These are phyloP conservation scores for Hericium coralloides DNA, from an alignment of 768 basidiomycete genomes.

Conservation along the genomic window DNA sequence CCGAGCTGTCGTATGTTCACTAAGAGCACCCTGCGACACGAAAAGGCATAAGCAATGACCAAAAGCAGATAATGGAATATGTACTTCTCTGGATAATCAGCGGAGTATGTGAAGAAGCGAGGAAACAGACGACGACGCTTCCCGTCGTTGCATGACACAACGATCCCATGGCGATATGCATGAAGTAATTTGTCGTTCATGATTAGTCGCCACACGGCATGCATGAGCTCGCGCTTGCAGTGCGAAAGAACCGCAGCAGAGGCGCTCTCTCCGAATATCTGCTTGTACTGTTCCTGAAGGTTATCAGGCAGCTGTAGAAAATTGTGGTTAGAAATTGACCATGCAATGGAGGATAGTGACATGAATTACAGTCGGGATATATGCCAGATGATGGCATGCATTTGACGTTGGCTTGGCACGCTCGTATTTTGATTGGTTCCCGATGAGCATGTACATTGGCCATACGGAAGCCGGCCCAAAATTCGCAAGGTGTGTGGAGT, in stretches of 20 bases:
- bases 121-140: conserved; percentile 14
- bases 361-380: conserved; percentile 33
- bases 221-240: conserved; percentile 18
- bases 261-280: background rate
- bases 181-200: conserved; percentile 14
- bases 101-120: conserved; percentile 19
- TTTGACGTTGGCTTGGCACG: conserved; percentile 20
- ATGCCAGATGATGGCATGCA: conserved; percentile 33
- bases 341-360: conserved; percentile 17
- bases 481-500: conserved; percentile 22
- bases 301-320: background rate
- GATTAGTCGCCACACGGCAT: conserved; percentile 14
- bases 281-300: background rate
- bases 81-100: conserved; percentile 17
- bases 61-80: conserved; percentile 1
- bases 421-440: conserved; percentile 34
- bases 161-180: conserved; percentile 16
- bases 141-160: conserved; percentile 15
- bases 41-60: background rate
- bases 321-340: background rate
- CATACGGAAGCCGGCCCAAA: conserved; percentile 25
- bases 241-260: background rate
- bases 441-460: conserved; percentile 32
- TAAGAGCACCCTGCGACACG: conserved; percentile 23
- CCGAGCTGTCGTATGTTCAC: conserved; percentile 31